phyloP scores from a whole-genome alignment of 2,329 filamentous ascomycete genomes.

The Shiraia bambusicola region DNA sequence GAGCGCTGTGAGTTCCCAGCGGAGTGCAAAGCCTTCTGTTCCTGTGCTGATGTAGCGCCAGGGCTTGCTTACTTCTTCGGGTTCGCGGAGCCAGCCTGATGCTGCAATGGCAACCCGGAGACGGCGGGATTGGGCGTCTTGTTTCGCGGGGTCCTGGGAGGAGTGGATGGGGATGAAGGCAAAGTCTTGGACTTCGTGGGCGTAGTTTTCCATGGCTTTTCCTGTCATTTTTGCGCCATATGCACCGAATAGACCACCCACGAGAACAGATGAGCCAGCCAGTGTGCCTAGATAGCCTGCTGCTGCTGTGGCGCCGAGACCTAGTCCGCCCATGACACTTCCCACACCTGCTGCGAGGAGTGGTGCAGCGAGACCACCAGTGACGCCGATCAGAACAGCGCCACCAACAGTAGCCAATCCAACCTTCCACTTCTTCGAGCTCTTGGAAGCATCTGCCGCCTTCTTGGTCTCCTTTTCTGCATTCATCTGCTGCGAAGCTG shows the following conservation, averaged over 20 bases:
- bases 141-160: conserved; percentile 50
- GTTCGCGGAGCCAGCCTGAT: conserved; percentile 75
- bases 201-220: conserved; percentile 86
- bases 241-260: conserved; percentile 88
- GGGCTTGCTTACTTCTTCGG: conserved; percentile 70
- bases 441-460: conserved; percentile 66
- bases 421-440: conserved; percentile 74
- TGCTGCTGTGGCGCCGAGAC: conserved; percentile 71
- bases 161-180: conserved; percentile 70
- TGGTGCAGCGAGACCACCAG: conserved; percentile 75
- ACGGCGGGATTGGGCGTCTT: conserved; percentile 50
- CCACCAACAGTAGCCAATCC: conserved; percentile 85
- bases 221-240: conserved; percentile 81
- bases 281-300: conserved; percentile 78
- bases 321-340: conserved; percentile 73
- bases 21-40: conserved; percentile 77
- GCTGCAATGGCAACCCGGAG: conserved; percentile 81
- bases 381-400: conserved; percentile 81
- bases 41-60: conserved; percentile 76
- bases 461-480: conserved; percentile 76
- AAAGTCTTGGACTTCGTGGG: conserved; percentile 84
- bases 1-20: conserved; percentile 79
- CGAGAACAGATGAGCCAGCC: conserved; percentile 74
- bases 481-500: conserved; percentile 68
- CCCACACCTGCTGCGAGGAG: conserved; percentile 79